phyloP scores from a whole-genome alignment of 23 red algal species.

The Gracilaria gracilis region DNA sequence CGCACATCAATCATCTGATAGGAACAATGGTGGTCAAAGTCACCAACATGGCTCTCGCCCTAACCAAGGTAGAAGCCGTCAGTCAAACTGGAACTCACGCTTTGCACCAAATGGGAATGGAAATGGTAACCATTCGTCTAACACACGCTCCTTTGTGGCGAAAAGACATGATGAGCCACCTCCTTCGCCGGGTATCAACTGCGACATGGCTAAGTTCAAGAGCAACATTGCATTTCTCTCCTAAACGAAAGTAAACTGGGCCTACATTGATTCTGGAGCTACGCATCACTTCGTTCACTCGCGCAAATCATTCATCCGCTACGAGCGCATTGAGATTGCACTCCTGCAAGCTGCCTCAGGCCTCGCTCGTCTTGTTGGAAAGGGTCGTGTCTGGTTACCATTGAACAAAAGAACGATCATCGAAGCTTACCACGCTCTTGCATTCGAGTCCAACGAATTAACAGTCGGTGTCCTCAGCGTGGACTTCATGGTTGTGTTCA shows the following conservation, averaged over 20 bases:
- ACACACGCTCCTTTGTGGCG: not conserved
- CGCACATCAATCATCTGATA: not conserved
- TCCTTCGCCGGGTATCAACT: not conserved
- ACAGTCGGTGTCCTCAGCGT: not conserved
- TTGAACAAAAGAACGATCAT: not conserved
- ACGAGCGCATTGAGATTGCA: not conserved
- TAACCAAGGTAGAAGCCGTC: not conserved
- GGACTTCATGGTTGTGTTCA: conserved; percentile 10
- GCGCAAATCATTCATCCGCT: not conserved
- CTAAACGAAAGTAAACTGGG: not conserved
- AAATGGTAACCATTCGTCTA: not conserved
- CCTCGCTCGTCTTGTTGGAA: not conserved
- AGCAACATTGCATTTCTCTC: not conserved
- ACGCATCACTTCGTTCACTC: conserved; percentile 26
- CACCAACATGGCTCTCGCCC: not conserved
- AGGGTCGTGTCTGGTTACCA: conserved; percentile 1
- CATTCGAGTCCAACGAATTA: conserved; percentile 17
- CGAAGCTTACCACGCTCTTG: conserved; percentile 26
- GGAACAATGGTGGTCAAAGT: not conserved
- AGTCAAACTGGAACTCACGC: not conserved
- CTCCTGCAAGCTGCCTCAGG: conserved; percentile 17
- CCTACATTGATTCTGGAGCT: conserved; percentile 48
- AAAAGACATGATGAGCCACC: not conserved
- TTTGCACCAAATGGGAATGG: conserved; percentile 5
- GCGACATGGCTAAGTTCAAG: not conserved